Percentiles rank a stretch among this genome's conserved stretches.
phyloP scores from a whole-genome alignment of 768 basidiomycete genomes.

The Boletus rubroflammeus region DNA sequence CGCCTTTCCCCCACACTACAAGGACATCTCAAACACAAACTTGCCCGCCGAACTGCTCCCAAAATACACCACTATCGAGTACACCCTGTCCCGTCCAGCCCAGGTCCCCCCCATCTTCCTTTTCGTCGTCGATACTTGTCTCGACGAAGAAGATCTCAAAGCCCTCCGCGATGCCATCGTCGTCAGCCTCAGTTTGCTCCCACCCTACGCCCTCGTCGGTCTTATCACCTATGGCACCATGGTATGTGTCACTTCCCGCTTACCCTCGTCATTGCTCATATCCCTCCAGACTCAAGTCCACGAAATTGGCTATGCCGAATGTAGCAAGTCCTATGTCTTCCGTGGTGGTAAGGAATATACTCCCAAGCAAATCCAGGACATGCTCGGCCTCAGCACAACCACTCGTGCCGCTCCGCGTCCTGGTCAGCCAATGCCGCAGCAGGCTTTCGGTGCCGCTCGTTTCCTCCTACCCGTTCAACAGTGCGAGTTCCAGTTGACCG shows the following conservation, averaged over 20 bases:
- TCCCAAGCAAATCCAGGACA: constrained; percentile 96
- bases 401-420: constrained; percentile 83
- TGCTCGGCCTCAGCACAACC: constrained; percentile 79
- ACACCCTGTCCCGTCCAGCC: constrained; percentile 90
- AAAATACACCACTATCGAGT: constrained; percentile 99
- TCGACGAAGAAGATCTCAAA: constrained; percentile 94
- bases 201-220: constrained; percentile 92
- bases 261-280: neutral
- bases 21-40: constrained; percentile 96
- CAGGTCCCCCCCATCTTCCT: constrained; percentile 96
- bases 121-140: constrained; percentile 95
- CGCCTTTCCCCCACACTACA: constrained; percentile 97
- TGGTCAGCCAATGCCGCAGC: constrained; percentile 76
- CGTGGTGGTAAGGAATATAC: constrained; percentile 95
- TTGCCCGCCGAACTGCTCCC: constrained; percentile 93
- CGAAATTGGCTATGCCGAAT: constrained; percentile 94
- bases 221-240: constrained; percentile 97
- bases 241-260: constrained; percentile 45
- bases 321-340: constrained; percentile 98
- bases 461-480: constrained; percentile 91
- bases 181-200: constrained; percentile 88
- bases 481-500: constrained; percentile 94
- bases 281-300: constrained; percentile 87
- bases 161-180: constrained; percentile 93
- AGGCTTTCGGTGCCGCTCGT: constrained; percentile 79